phyloP scores from a whole-genome alignment of 2,329 filamentous ascomycete genomes.

The Pseudogymnoascus sp. region DNA sequence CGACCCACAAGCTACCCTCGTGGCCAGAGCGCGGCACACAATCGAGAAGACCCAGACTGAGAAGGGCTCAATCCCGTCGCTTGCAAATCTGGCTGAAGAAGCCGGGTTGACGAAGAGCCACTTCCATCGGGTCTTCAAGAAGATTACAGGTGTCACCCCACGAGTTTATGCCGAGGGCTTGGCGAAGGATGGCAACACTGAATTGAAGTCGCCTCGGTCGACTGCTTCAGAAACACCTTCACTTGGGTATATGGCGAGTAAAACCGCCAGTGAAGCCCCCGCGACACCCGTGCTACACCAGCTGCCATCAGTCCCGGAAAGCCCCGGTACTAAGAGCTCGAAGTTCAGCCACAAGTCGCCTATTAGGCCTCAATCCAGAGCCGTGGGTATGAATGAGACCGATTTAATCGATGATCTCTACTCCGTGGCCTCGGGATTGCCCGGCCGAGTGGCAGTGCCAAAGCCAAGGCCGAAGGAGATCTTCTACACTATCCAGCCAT shows the following conservation, averaged over 20 bases:
- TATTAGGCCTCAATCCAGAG: background rate
- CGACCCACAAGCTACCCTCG: constrained; percentile 38
- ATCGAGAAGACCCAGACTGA: constrained; percentile 10
- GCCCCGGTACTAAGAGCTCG: background rate
- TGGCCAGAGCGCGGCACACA: constrained; percentile 31
- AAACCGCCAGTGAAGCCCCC: background rate
- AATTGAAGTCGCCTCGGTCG: constrained; percentile 15
- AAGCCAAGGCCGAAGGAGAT: constrained; percentile 5
- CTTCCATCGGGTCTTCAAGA: constrained; percentile 53
- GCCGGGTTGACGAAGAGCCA: constrained; percentile 50
- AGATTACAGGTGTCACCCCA: constrained; percentile 42
- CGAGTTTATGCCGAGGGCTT: constrained; percentile 3
- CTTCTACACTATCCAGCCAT: background rate
- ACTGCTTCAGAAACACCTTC: constrained; percentile 4
- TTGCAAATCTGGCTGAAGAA: constrained; percentile 42
- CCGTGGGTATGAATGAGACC: background rate
- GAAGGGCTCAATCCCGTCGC: constrained; percentile 24
- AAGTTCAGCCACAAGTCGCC: background rate
- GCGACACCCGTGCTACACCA: background rate
- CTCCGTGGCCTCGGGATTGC: background rate
- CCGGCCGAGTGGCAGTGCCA: background rate
- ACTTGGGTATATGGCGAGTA: constrained; percentile 6
- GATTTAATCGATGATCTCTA: constrained; percentile 3
- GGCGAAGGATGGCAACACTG: constrained; percentile 18
- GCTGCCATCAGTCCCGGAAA: background rate